phyloP scores from a whole-genome alignment of 192 early-diverging fungal genomes.

The Coemansia sp. region DNA sequence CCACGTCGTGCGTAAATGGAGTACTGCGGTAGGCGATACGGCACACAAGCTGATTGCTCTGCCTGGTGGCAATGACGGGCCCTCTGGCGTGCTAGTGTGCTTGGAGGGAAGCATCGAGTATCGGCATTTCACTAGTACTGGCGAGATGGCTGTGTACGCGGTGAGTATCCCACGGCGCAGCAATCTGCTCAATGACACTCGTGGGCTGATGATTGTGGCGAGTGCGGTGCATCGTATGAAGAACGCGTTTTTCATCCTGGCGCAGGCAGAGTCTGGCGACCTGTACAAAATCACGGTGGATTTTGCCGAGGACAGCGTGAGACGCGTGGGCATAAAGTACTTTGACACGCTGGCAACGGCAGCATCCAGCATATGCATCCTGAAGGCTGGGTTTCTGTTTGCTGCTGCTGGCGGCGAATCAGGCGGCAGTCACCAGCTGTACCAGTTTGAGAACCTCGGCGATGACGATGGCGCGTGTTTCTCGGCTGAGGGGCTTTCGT shows the following conservation, averaged over 20 bases:
- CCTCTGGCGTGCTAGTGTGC: constrained; percentile 97
- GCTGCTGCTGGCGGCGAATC: constrained; percentile 78
- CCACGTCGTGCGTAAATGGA: constrained; percentile 98
- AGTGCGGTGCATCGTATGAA: constrained; percentile 91
- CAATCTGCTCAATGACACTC: constrained; percentile 66
- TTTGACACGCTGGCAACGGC: constrained; percentile 92
- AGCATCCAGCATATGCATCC: constrained; percentile 74
- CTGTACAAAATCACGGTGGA: constrained; percentile 93
- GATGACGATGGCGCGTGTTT: constrained; percentile 64
- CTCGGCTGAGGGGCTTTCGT: constrained; percentile 22
- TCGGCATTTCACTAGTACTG: constrained; percentile 64
- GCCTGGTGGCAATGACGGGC: constrained; percentile 86
- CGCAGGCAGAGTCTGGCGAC: constrained; percentile 93
- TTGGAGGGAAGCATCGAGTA: constrained; percentile 88
- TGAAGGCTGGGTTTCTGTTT: constrained; percentile 95
- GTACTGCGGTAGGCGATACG: constrained; percentile 70
- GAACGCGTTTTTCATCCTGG: constrained; percentile 84
- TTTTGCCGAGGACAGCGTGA: constrained; percentile 59
- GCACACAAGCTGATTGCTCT: constrained; percentile 85
- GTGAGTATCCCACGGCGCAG: constrained; percentile 84
- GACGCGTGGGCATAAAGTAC: constrained; percentile 84
- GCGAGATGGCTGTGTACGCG: constrained; percentile 54
- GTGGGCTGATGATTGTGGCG: constrained; percentile 79
- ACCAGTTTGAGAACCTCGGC: constrained; percentile 93
- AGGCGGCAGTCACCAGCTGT: constrained; percentile 92